Base-by-base conservation (phyloP, 768 basidiomycete genomes). In the Mycena polygramma region DNA sequence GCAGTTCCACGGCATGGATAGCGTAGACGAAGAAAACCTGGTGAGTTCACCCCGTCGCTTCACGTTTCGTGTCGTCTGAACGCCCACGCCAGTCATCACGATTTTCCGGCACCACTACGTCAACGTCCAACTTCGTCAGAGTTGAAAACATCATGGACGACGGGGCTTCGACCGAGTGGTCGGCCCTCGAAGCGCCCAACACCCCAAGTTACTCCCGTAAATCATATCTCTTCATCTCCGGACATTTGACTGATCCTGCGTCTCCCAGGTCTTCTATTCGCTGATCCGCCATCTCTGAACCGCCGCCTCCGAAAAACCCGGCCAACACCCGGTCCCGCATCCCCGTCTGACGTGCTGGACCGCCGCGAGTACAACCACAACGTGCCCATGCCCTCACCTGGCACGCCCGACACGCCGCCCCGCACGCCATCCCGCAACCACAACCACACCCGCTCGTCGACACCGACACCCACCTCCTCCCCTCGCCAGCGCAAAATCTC, bases 131-230 rank as follows among this genome's bases (percentile, higher is more conserved):
- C 48, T 73, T 53, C 41, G 26, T 70, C 37, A 57, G 10, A 24
- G 68, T 73, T 53, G 61, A 67, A 64, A 66, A 69, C 58, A 63
- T 69, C 2, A 66, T 69, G 59, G 59, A 69, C 24, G 72, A 73
- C 51, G 57, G 24, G 2, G 13, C 54, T 1, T 59, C 72, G 37
- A 10, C 65, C 4, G 30, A 57, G 37, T 73, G 72, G 72, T 66
- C 72, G 7, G 55, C 60, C 35, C 65, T 73, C 52, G 72, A 73
- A 49, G 68, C 72, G 11, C 72, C 72, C 7, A 68, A 73, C 22
- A 73, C 72, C 6, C 72, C 72, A 0, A 51, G 72, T 45, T 70
- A 66, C 60, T 66, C 63, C 7, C 54, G 68, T 69, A 48, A 26
- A 55, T 61, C 6, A 26, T 14, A 22, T 43, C 9, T n/a, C 26